Evolutionary conservation across 2,329 filamentous ascomycete genomes (phyloP).

Genomic region (Aspergillus glaucus): DNA sequence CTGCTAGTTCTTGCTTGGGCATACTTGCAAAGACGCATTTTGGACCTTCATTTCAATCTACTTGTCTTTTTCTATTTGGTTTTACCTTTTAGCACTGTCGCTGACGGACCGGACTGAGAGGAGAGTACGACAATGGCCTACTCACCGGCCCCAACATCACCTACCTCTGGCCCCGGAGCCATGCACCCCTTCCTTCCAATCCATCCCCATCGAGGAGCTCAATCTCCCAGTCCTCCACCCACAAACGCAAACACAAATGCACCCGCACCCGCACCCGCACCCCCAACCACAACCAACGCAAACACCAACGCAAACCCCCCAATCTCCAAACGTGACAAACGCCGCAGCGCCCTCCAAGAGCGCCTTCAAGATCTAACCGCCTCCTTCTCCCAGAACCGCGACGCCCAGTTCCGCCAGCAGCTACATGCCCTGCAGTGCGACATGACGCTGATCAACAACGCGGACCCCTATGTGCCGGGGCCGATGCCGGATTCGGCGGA

Average conservation of each 20-base stretch:
- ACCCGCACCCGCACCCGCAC: neutral
- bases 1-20: neutral
- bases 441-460: constrained; percentile 75
- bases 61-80: neutral
- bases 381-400: constrained; percentile 72
- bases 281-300: constrained; percentile 24
- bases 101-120: neutral
- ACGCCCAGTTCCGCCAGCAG: constrained; percentile 80
- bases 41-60: neutral
- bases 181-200: constrained; percentile 4
- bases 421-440: constrained; percentile 88
- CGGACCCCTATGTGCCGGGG: constrained; percentile 69
- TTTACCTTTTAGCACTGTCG: neutral
- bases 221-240: neutral
- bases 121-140: constrained; percentile 12
- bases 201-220: neutral
- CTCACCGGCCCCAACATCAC: constrained; percentile 15
- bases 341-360: constrained; percentile 74
- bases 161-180: constrained; percentile 9
- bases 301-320: constrained; percentile 26
- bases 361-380: constrained; percentile 69
- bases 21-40: neutral
- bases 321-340: constrained; percentile 81
- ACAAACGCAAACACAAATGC: neutral
- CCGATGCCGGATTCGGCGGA: constrained; percentile 62